phyloP scores from a whole-genome alignment of 2,329 filamentous ascomycete species.

The Hymenoscyphus scutula region DNA sequence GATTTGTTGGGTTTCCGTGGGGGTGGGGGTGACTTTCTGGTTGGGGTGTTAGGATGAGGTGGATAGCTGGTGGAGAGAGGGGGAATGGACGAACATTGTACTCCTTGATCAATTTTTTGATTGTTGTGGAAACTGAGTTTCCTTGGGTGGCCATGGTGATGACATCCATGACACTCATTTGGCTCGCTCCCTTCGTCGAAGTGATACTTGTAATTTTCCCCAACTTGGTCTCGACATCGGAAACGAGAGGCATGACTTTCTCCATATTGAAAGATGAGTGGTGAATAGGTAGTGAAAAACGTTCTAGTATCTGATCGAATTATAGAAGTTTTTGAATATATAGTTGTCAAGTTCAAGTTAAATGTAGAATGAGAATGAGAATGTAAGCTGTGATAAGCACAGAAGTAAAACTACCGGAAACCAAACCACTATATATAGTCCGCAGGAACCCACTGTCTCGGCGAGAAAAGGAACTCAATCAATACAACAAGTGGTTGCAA shows the following conservation, averaged over 20 bases:
- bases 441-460: not conserved
- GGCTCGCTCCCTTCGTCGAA: constrained; percentile 25
- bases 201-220: constrained; percentile 31
- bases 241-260: not conserved
- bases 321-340: not conserved
- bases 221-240: constrained; percentile 6
- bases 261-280: constrained; percentile 8
- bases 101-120: constrained; percentile 32
- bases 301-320: no score
- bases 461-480: not conserved
- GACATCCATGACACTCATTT: constrained; percentile 28
- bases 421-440: not conserved
- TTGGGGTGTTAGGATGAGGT: constrained; percentile 9
- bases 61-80: not conserved
- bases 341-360: not conserved
- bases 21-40: constrained; percentile 20
- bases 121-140: constrained; percentile 31
- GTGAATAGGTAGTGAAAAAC: not conserved
- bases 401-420: not conserved
- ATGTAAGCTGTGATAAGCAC: not conserved
- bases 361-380: not conserved
- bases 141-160: constrained; percentile 34
- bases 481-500: not conserved
- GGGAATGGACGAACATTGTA: constrained; percentile 25
- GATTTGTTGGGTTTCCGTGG: constrained; percentile 27